Conservation (phyloP, 352 stramenopile genomes). For the Globisporangium spiculum region DNA sequence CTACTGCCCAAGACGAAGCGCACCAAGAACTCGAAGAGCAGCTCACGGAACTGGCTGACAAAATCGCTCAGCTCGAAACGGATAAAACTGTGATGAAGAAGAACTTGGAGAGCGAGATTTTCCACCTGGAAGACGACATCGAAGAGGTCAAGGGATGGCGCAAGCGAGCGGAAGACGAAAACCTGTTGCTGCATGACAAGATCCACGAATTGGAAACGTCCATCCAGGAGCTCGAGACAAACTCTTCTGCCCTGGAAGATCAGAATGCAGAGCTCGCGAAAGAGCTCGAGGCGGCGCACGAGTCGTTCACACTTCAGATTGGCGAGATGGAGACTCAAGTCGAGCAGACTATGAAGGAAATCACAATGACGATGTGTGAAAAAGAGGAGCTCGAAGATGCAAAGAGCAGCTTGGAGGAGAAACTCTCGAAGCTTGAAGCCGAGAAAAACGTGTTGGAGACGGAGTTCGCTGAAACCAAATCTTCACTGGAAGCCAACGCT, state of each 20-base stretch:
- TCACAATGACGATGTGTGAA: conserved; percentile 23
- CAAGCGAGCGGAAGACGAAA: conserved; percentile 47
- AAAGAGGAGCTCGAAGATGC: conserved; percentile 24
- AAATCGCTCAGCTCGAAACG: conserved; percentile 54
- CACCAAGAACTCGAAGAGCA: conserved; percentile 59
- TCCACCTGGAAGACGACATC: conserved; percentile 41
- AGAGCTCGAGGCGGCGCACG: conserved; percentile 22
- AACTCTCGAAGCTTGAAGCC: conserved; percentile 11
- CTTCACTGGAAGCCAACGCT: conserved; percentile 4
- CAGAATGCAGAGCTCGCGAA: conserved; percentile 37
- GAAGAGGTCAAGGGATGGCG: conserved; percentile 43
- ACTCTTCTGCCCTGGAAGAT: conserved; percentile 17
- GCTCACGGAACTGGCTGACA: conserved; percentile 52
- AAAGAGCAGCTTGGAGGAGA: conserved; percentile 13
- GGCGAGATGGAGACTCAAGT: conserved; percentile 30
- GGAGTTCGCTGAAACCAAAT: conserved; percentile 10
- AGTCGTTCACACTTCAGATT: conserved; percentile 24
- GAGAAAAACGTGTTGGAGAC: conserved; percentile 20
- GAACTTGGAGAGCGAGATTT: conserved; percentile 16
- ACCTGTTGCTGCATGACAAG: conserved; percentile 32
- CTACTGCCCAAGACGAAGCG: conserved; percentile 40
- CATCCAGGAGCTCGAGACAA: conserved; percentile 31
- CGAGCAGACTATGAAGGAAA: conserved; percentile 36
- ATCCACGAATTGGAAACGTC: conserved; percentile 35
- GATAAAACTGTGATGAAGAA: conserved; percentile 33